A percentile compares a stretch with the other conserved stretches of the same genome.
phyloP scores from a whole-genome alignment of 345 rosid genomes.

The Kandelia obovata region DNA sequence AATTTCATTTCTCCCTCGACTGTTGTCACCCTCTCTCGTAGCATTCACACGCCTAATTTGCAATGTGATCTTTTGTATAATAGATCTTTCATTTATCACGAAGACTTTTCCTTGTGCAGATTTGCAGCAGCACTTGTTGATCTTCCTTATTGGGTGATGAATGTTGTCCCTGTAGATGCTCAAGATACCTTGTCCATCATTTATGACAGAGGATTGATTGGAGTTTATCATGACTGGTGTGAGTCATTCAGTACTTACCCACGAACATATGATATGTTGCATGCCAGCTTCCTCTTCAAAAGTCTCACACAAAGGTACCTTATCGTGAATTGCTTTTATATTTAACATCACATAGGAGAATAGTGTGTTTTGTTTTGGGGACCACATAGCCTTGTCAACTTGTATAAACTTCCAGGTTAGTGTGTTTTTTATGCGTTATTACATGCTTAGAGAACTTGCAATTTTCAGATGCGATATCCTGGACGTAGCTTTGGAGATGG shows the following conservation, averaged over 20 bases:
- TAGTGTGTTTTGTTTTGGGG: not conserved
- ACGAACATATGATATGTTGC: conserved; percentile 79
- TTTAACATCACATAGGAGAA: not conserved
- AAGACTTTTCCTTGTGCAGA: conserved; percentile 32
- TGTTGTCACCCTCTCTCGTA: too few relatives aligned
- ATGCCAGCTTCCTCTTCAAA: conserved; percentile 65
- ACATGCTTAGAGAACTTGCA: conserved; percentile 1
- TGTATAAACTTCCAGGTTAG: not conserved
- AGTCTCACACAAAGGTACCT: conserved; percentile 48
- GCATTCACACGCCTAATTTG: too few relatives aligned
- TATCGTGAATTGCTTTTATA: not conserved
- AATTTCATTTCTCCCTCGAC: too few relatives aligned
- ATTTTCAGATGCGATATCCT: conserved; percentile 55
- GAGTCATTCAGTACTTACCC: conserved; percentile 84
- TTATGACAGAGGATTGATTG: conserved; percentile 79
- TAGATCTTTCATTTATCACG: not conserved
- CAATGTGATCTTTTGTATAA: too few relatives aligned
- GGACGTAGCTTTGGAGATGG: conserved; percentile 64
- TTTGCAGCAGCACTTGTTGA: conserved; percentile 76
- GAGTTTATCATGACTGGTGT: conserved; percentile 88
- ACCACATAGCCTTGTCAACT: not conserved
- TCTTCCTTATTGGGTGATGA: conserved; percentile 83
- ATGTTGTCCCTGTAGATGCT: conserved; percentile 64
- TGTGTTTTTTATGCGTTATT: not conserved
- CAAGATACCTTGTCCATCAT: conserved; percentile 62